Percentiles rank a stretch among this genome's conserved stretches.
These are phyloP conservation scores for Paraconiothyrium brasiliense DNA, from an alignment of 2,329 filamentous ascomycete species.

Conservation along the genomic window DNA sequence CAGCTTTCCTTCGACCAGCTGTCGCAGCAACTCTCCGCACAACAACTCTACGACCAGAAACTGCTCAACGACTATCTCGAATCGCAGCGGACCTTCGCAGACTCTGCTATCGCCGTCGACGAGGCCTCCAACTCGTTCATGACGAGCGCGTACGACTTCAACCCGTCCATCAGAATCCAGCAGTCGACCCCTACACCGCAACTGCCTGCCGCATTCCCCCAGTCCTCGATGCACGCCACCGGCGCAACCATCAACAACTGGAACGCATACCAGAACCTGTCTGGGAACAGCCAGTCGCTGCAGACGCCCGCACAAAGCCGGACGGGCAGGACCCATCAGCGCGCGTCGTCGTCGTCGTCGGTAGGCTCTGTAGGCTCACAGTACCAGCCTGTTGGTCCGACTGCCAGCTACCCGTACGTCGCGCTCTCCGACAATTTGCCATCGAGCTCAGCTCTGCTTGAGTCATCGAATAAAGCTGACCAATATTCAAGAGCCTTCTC, in stretches of 20 bases:
- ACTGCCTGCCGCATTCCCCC: constrained; percentile 36
- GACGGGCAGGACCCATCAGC: constrained; percentile 45
- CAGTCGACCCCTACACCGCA: constrained; percentile 53
- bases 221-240: constrained; percentile 43
- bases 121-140: constrained; percentile 42
- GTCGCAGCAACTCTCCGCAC: constrained; percentile 37
- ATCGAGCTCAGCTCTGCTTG: constrained; percentile 48
- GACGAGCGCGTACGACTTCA: constrained; percentile 46
- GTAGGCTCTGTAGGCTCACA: constrained; percentile 49
- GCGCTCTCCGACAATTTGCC: constrained; percentile 56
- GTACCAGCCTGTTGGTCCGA: constrained; percentile 41
- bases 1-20: constrained; percentile 39
- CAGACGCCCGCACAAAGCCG: constrained; percentile 44
- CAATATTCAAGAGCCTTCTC: constrained; percentile 54
- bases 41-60: constrained; percentile 44
- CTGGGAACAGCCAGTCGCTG: constrained; percentile 40
- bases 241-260: constrained; percentile 41
- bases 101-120: constrained; percentile 23
- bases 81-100: constrained; percentile 41
- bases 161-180: constrained; percentile 52
- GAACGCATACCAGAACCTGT: constrained; percentile 43
- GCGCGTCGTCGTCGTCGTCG: constrained; percentile 51
- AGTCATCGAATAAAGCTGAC: constrained; percentile 46
- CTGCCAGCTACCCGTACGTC: constrained; percentile 54
- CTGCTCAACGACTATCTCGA: constrained; percentile 50